Conservation (phyloP, 148 eudicot species). For the Chenopodium suecicum region DNA sequence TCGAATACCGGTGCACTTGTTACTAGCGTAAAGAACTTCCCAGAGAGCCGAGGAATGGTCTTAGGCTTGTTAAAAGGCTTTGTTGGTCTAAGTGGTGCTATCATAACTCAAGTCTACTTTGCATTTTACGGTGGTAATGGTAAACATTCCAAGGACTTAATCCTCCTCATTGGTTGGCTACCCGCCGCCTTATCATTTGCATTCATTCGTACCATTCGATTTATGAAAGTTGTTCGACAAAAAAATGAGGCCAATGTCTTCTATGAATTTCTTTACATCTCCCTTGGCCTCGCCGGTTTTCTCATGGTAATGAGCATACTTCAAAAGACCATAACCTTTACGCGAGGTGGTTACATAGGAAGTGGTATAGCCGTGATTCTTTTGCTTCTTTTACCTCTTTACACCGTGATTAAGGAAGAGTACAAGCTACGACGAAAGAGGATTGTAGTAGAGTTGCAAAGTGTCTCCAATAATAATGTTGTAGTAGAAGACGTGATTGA, state of each 20-base stretch:
- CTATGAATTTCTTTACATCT: slow-evolving; percentile 38
- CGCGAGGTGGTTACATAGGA: slow-evolving; percentile 22
- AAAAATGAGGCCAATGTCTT: slow-evolving; percentile 34
- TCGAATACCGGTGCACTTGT: slow-evolving; percentile 51
- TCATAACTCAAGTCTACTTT: slow-evolving; percentile 38
- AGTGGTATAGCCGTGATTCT: slow-evolving; percentile 28
- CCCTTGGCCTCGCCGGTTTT: slow-evolving; percentile 40
- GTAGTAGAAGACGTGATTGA: too few relatives aligned
- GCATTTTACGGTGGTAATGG: slow-evolving; percentile 31
- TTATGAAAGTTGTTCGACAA: slow-evolving; percentile 24
- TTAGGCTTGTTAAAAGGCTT: slow-evolving; percentile 42
- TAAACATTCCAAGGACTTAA: slow-evolving; percentile 27
- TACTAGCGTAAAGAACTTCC: slow-evolving; percentile 47
- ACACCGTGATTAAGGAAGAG: slow-evolving; percentile 34
- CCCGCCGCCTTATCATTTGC: slow-evolving; percentile 31
- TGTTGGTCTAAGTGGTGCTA: slow-evolving; percentile 45
- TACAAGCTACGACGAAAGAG: slow-evolving; percentile 14
- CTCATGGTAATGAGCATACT: slow-evolving; percentile 39
- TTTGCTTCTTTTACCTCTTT: slow-evolving; percentile 30
- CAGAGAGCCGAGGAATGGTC: slow-evolving; percentile 42
- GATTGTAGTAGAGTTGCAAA: too few relatives aligned
- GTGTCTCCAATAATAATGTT: neutral
- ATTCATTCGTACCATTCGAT: slow-evolving; percentile 39
- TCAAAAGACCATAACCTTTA: slow-evolving; percentile 22
- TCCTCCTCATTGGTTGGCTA: slow-evolving; percentile 42